These are phyloP conservation scores for Nakazawaea molendinolei DNA, from an alignment of 805 yeast species.

Conservation along the genomic window DNA sequence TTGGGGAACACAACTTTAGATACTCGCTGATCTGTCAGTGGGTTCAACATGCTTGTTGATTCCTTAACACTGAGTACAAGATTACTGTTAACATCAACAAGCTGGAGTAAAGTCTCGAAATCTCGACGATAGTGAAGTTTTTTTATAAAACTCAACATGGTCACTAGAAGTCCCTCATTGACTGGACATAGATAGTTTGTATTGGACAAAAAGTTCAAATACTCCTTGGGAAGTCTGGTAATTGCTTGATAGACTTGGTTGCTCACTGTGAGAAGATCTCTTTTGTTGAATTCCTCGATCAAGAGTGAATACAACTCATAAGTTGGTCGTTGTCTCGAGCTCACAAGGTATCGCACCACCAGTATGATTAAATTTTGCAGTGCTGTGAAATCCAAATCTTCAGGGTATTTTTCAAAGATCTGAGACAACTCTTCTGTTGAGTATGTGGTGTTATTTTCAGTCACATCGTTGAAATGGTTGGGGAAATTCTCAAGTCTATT, in stretches of 20 bases:
- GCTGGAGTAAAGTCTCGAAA: neutral
- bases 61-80: neutral
- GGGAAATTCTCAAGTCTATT: slow-evolving; percentile 5
- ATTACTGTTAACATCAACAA: neutral
- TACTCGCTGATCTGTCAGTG: neutral
- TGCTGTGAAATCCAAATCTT: neutral
- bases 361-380: neutral
- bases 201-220: neutral
- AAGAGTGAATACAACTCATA: slow-evolving; percentile 1
- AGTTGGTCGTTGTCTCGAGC: slow-evolving; percentile 2
- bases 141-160: neutral
- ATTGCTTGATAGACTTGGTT: slow-evolving; percentile 4
- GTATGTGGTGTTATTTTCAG: too few species aligned
- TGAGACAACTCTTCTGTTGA: neutral
- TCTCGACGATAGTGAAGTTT: neutral
- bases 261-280: neutral
- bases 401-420: neutral
- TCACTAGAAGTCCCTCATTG: neutral
- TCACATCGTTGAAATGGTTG: neutral
- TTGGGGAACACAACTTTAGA: neutral
- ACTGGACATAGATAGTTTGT: slow-evolving; percentile 7
- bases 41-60: neutral
- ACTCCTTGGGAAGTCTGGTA: slow-evolving; percentile 1
- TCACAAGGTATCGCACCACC: slow-evolving; percentile 1
- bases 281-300: slow-evolving; percentile 7